Evolutionary conservation across 306 rosid genomes (phyloP).

Genomic region (Lablab purpureus): DNA sequence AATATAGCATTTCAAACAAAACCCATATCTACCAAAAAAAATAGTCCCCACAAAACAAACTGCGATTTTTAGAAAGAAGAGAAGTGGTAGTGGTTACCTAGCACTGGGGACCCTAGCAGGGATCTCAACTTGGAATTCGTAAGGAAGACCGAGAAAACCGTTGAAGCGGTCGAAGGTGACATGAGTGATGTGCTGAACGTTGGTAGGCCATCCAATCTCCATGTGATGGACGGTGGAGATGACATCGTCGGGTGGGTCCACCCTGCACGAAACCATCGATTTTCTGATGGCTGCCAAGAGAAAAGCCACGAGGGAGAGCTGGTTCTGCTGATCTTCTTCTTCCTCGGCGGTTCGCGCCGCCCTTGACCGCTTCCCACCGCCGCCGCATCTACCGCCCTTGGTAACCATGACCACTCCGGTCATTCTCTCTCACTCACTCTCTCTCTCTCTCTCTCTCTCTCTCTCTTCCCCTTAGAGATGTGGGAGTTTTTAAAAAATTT

Average conservation of each 20-base stretch:
- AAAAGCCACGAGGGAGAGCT: slow-evolving; percentile 64
- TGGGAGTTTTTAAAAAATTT: slow-evolving; percentile 25
- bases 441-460: slow-evolving; percentile 36
- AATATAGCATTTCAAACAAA: background rate
- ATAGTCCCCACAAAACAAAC: background rate
- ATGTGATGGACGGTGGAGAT: slow-evolving; percentile 73
- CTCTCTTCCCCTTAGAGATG: background rate
- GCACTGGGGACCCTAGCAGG: slow-evolving; percentile 98
- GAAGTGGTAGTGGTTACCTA: slow-evolving; percentile 52
- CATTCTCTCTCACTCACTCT: slow-evolving; percentile 55
- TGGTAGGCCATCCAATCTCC: slow-evolving; percentile 96
- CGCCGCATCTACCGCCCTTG: slow-evolving; percentile 77
- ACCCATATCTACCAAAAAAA: slow-evolving; percentile 13
- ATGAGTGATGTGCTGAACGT: slow-evolving; percentile 83
- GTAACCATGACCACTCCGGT: slow-evolving; percentile 79
- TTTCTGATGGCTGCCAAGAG: slow-evolving; percentile 78
- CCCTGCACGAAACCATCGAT: slow-evolving; percentile 88
- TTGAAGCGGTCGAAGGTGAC: slow-evolving; percentile 95
- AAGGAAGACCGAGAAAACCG: slow-evolving; percentile 92
- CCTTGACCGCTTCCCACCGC: slow-evolving; percentile 55
- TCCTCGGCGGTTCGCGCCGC: slow-evolving; percentile 48
- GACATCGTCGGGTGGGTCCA: slow-evolving; percentile 69
- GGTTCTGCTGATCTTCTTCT: slow-evolving; percentile 65
- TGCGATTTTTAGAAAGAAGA: background rate
- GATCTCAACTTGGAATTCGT: slow-evolving; percentile 79